Evolutionary conservation across 2,329 filamentous ascomycete species (phyloP), one percentile per base, ranked within the genome.

Genomic region (Cytospora chrysosperma): DNA sequence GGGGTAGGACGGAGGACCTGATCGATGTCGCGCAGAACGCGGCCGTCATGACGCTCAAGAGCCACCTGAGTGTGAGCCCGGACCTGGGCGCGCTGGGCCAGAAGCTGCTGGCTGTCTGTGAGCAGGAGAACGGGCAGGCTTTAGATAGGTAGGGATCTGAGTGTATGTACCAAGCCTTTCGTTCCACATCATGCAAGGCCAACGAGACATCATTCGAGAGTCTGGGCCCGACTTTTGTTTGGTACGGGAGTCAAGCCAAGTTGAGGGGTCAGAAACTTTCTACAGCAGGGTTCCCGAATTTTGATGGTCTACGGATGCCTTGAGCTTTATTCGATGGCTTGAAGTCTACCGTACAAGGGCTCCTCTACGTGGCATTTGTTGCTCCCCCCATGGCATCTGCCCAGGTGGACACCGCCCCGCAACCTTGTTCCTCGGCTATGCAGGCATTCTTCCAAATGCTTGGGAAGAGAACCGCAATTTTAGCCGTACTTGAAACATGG

Each of bases 21-120:
- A 80, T 99, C n/a, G 81, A 87, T 63, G 76, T 95, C 40, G 94
- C 93, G 32, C 95, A 98, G 77, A 83, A 82, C 71, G 94, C 90
- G 3, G 93, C 93, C 4, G 85, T 91, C 0, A 76, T 92, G 77
- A 95, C 92, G 17, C 77, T 99, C 70, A 89, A 85, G 74, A 92
- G 90, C 72, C 78, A 78, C 12, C 86, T 93, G 72, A 86, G 89
- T 57, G 94, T 98, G 10, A 89, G 84, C 72, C 79, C 80, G 0
- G 78, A 82, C 55, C 69, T 91, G 67, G 76, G 75, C 27, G 76
- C 75, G 26, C 64, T 89, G 59, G 77, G 78, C 50, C 68, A 68
- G 9, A 73, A 77, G n/a, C 65, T 84, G 43, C 24, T 67, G 63
- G 56, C 32, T 49, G 40, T 66, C 82, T 49, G 69, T 86, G 67